Conservation (phyloP, 306 rosid species). For the Urtica urens region DNA sequence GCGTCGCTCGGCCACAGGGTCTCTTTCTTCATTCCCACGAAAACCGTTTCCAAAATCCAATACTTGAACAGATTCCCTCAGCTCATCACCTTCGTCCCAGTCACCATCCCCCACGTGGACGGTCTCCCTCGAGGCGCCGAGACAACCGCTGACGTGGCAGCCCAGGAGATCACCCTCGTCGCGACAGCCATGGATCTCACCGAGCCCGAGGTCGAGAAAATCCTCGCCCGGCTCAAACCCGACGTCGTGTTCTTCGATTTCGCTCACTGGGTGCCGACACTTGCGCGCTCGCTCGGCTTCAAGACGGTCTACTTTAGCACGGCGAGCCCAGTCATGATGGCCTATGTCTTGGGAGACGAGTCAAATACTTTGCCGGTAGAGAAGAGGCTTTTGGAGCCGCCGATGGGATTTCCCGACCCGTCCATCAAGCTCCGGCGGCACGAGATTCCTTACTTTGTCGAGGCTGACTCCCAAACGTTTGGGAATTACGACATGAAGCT, state of each 20-base stretch:
- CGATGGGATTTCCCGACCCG: conserved; percentile 36
- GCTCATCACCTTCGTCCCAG: conserved; percentile 47
- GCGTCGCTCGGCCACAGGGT: conserved; percentile 48
- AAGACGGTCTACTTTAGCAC: conserved; percentile 31
- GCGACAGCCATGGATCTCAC: conserved; percentile 55
- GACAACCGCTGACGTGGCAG: conserved; percentile 51
- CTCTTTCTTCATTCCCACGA: conserved; percentile 49
- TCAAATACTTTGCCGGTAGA: too few relatives aligned
- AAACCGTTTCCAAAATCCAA: conserved; percentile 27
- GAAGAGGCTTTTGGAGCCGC: conserved; percentile 30
- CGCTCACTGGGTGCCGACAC: conserved; percentile 41
- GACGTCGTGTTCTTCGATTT: conserved; percentile 31
- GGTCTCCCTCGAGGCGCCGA: conserved; percentile 50
- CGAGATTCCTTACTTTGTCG: conserved; percentile 19
- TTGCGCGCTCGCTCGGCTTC: conserved; percentile 27
- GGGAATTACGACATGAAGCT: conserved; percentile 20
- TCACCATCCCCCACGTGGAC: conserved; percentile 38
- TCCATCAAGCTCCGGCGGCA: conserved; percentile 27
- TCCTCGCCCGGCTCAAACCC: conserved; percentile 30
- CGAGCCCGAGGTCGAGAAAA: conserved; percentile 24
- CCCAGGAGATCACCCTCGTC: conserved; percentile 22
- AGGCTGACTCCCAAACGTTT: neutral
- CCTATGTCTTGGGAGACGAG: conserved; percentile 19
- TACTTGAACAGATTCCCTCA: conserved; percentile 46
- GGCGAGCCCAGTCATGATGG: conserved; percentile 26